phyloP scores from a whole-genome alignment of 2,329 filamentous ascomycete genomes.

The Colletotrichum sp. region DNA sequence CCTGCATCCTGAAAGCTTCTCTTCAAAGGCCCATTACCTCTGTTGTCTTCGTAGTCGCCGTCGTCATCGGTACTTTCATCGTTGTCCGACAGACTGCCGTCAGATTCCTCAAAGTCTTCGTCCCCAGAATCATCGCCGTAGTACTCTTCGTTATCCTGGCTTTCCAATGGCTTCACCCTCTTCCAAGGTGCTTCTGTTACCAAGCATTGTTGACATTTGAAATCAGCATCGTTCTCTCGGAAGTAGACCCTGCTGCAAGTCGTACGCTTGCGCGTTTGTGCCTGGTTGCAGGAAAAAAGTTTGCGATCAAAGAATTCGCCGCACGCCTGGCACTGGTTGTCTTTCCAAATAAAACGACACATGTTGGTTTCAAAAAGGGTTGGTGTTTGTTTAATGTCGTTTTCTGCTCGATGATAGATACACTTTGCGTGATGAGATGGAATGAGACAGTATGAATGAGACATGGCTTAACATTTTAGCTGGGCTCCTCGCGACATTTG shows the following conservation, averaged over 20 bases:
- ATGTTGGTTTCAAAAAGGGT: not conserved
- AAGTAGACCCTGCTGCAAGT: not conserved
- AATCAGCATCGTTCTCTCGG: not conserved
- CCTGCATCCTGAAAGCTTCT: not conserved
- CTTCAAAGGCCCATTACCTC: not conserved
- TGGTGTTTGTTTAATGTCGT: not conserved
- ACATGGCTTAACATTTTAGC: fast-evolving
- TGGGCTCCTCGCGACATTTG: not conserved
- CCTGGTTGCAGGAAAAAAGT: not conserved
- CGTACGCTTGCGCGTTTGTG: not conserved
- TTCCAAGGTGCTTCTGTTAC: not conserved
- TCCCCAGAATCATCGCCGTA: not conserved
- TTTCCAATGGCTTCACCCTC: not conserved
- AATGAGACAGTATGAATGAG: not conserved
- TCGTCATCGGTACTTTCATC: not conserved
- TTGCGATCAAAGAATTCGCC: not conserved
- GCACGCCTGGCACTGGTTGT: not conserved
- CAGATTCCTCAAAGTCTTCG: not conserved
- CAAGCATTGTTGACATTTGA: not conserved
- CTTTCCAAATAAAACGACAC: slow-evolving; percentile 1
- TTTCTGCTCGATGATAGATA: not conserved
- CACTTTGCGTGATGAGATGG: not conserved
- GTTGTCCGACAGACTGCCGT: not conserved
- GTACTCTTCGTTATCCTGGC: not conserved
- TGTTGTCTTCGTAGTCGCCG: not conserved